Base-by-base conservation (phyloP, 2,329 filamentous ascomycete species). In the Westerdykella aurantiaca region DNA sequence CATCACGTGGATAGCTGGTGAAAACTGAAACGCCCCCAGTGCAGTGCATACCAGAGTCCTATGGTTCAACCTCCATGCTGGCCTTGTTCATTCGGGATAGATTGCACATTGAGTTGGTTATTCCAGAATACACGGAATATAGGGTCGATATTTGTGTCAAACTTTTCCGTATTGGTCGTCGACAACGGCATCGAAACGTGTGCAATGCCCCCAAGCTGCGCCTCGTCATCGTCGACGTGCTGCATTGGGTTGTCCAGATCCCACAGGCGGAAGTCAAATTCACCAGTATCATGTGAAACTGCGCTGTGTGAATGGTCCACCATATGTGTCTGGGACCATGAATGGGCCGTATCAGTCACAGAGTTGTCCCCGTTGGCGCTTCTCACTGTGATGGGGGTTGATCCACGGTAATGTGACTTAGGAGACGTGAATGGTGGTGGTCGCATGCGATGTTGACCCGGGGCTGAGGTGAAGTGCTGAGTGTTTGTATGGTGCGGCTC, bases 361-460 rank as follows among this genome's bases (percentile, higher is more conserved):
- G 33, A 35, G 5, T 35, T 16, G 33, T 35, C 9, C 6, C 7
- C n/a, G 17, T 18, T 35, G 33, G 33, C 9, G 25, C 4, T 29
- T 29, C 7, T 29, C 4, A 9, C 25, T 9, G 25, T 29, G 7
- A 9, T 10, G 25, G 25, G 4, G 7, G 25, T 10, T 29, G 25
- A 29, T 4, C 29, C 35, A 6, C 38, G 38, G 23, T 45, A 40
- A 9, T 33, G 25, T 3, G 37, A 6, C 2, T 46, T 40, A n/a
- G 46, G 43, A 6, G 51, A 48, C 23, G 45, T 35, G n/a, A 47
- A 44, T 0, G 48, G 38, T 5, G 47, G 38, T 5, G 25, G 25
- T 9, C 25, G 25, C 25, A 29, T 29, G 3, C 43, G 41, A 9
- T 43, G 38, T 7, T 34, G 43, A 2, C 46, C 41, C 4, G 49